Evolutionary conservation across 164 flowering plant genomes (phyloP), one percentile per base, ranked within the genome.

Genomic region (Chimonanthus salicifolius): DNA sequence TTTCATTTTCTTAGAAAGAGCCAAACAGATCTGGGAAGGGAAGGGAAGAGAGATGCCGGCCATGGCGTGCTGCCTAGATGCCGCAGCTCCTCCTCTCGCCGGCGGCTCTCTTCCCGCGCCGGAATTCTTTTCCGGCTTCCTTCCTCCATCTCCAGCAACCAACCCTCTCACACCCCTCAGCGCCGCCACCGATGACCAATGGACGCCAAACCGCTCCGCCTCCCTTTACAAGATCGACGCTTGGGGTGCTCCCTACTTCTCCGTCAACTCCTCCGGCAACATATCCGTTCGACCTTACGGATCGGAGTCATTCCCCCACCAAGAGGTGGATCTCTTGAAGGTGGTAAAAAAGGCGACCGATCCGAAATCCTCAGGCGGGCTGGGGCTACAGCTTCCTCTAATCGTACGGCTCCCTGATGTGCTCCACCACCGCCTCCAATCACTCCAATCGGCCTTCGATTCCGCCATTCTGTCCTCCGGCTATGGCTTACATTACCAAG

Each of bases 231-330:
- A 78, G 68, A 73, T 96, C 64, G 87, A 88, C 60, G 83, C 82
- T 11, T 96, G 99, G 99, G 99, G 99, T 3, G 93, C 86, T 7
- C 97, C 99, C 3, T 96, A 96, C 69, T 94, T 96, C 83, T 21
- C 90, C 51, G 91, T 90, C 50, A 96, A 96, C 74, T 70, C 84
- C 63, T 85, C 89, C 73, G 99, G 99, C 10, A 83, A 94, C 77
- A 79, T 96, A n/a, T 16, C 90, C 45, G 88, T 91, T 64, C 87
- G 86, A 3, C 97, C 99, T 0, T 60, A 85, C 76, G 99, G 99
- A 1, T 18, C 47, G 5, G 84, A 63, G 5, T 94, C 98, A 1
- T 77, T 87, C n/a, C 75, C 90, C 9, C 92, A 90, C 81, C 95
- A 94, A 78, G 97, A 96, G 77, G 89, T 96, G 46, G 99, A 96